Base-by-base conservation (phyloP, 2,329 filamentous ascomycete genomes). In the Sporothrix sp. region DNA sequence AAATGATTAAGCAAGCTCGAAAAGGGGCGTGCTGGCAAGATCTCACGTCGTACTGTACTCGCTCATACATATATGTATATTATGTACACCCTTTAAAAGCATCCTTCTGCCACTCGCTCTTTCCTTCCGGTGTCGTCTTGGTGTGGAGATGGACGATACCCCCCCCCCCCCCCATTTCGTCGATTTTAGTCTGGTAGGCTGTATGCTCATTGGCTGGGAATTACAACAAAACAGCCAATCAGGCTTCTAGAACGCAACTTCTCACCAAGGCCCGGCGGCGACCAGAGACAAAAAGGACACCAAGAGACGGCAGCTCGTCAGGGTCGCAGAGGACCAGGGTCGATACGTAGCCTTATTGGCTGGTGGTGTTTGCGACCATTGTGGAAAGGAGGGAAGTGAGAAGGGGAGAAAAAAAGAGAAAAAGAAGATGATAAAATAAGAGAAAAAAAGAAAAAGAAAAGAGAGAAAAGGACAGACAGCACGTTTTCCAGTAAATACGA, bases 321-420 rank as follows among this genome's bases (percentile, higher is more conserved):
- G 51, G 56, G 54, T 36, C 52, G 14, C 14, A 18, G 44, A 25
- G 3, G 21, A 54, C 54, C 16, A 46, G 52, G 56, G 56, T 32
- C 43, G n/a, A 16, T 54, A 50, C 33, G 48, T 9, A 13, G 10
- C 16, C 16, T 47, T 27, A 57, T 57, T 57, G 56, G 56, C 36
- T 7, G 8, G 23, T 38, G 7, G 9, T 18, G 2, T 33, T 25
- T 35, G 18, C 43, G 45, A 35, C 47, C 43, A 42, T 52, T 48
- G 21, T 28, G 27, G 28, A 10, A 28, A 33, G 14, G 16, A 11
- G 39, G 7, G 16, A 18, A n/a, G 4, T 10, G 13, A 36, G 4
- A n/a, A 36, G 7, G 7, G 16, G 13, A 36, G 16, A 18, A 18
- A 14, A 16, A 28, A 18, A 27, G 11, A 13, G 13, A 28, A 38